phyloP scores from a whole-genome alignment of 257 asterid genomes.

The Rauvolfia tetraphylla region DNA sequence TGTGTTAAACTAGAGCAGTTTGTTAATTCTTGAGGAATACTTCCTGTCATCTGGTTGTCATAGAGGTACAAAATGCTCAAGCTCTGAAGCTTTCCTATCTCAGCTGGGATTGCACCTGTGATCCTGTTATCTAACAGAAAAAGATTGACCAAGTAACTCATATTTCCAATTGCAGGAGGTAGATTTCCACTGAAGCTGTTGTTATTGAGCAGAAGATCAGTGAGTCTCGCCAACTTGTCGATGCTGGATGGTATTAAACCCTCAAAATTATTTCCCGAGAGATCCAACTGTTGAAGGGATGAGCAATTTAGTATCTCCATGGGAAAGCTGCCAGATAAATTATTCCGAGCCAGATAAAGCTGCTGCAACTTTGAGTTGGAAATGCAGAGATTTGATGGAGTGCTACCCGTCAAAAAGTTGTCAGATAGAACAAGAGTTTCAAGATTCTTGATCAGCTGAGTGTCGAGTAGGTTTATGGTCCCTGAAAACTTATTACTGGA shows the following conservation, averaged over 20 bases:
- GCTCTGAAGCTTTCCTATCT: constrained; percentile 62
- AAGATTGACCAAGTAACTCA: constrained; percentile 48
- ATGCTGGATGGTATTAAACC: constrained; percentile 53
- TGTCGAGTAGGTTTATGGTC: constrained; percentile 32
- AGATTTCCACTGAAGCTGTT: constrained; percentile 66
- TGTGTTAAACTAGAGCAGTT: constrained; percentile 57
- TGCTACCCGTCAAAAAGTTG: constrained; percentile 43
- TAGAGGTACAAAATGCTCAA: constrained; percentile 53
- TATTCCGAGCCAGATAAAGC: constrained; percentile 53
- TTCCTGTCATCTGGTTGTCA: constrained; percentile 76
- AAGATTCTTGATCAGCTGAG: constrained; percentile 47
- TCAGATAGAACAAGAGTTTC: constrained; percentile 43
- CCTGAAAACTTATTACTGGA: constrained; percentile 73
- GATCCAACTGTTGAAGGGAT: constrained; percentile 62
- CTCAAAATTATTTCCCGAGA: constrained; percentile 55
- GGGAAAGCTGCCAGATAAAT: constrained; percentile 62
- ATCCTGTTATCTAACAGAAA: constrained; percentile 65
- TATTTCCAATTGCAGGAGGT: constrained; percentile 66
- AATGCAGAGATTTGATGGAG: constrained; percentile 47
- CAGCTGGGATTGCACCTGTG: constrained; percentile 60
- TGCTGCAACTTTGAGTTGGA: constrained; percentile 33
- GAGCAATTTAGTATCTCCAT: constrained; percentile 52
- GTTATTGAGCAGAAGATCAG: constrained; percentile 82
- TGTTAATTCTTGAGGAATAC: constrained; percentile 64
- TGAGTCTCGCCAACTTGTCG: constrained; percentile 48